These are phyloP conservation scores for Brassica balearica DNA, from an alignment of 441 rosid genomes.

Conservation along the genomic window DNA sequence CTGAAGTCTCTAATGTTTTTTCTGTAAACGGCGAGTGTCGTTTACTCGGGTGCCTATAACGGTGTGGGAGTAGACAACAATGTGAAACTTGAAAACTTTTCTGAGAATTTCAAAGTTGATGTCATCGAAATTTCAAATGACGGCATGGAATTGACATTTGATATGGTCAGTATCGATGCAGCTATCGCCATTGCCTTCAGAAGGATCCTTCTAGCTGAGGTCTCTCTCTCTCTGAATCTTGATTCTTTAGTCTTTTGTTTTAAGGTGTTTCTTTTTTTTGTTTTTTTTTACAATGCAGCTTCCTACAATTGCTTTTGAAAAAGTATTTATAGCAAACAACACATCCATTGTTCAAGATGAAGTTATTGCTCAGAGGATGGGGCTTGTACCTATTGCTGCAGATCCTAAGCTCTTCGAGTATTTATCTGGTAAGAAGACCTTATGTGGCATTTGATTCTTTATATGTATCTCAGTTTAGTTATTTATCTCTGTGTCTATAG, in stretches of 20 bases:
- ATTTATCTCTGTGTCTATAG: constrained; percentile 47
- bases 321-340: constrained; percentile 86
- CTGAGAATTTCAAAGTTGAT: constrained; percentile 65
- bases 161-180: constrained; percentile 84
- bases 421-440: constrained; percentile 65
- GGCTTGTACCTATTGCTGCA: constrained; percentile 80
- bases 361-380: constrained; percentile 93
- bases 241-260: not conserved
- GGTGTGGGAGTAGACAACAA: constrained; percentile 65
- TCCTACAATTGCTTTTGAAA: constrained; percentile 95
- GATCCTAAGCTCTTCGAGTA: constrained; percentile 91
- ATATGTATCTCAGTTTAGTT: not conserved
- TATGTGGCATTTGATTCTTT: not conserved
- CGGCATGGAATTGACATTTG: constrained; percentile 47
- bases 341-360: constrained; percentile 91
- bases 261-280: not conserved
- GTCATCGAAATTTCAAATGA: constrained; percentile 32
- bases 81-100: constrained; percentile 54
- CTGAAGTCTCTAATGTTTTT: constrained; percentile 20
- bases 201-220: constrained; percentile 95
- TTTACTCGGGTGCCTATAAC: constrained; percentile 70
- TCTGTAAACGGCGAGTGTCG: constrained; percentile 61
- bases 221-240: constrained; percentile 31
- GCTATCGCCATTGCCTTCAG: constrained; percentile 89
- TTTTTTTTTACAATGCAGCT: constrained; percentile 45